Base-by-base conservation (phyloP, 2,329 filamentous ascomycete genomes). In the Sordariomycetes sp. region DNA sequence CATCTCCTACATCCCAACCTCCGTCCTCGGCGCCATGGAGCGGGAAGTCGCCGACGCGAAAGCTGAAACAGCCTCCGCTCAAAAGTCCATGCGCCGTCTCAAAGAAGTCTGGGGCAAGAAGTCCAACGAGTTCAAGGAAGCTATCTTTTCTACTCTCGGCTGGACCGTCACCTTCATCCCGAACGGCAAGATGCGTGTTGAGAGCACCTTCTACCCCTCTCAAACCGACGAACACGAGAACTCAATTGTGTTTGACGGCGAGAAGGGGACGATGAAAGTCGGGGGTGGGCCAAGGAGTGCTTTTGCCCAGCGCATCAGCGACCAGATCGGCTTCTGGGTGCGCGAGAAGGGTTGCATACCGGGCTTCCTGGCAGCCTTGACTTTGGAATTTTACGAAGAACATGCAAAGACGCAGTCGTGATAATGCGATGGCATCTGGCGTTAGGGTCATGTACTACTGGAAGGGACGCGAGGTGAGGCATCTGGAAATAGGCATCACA, bases 211-310 rank as follows among this genome's bases (percentile, higher is more conserved):
- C 52, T 84, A 83, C 52, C 82, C 87, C 0, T 79, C 75, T 3
- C 58, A 40, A 61, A 75, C 55, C 53, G 76, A 83, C 36, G 79
- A 83, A 50, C 76, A 86, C 53, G 78, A 82, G 55, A 80, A 81
- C 45, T 77, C 72, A 37, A 80, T 82, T 39, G 77, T 94, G 0
- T 95, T 95, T 55, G 87, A 94, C 57, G 87, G 87, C 33, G 87
- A 95, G 61, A 79, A 83, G 38, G 92, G 90, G 7, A 95, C 88
- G 1, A 98, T 98, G 92, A 98, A 98, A 69, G 84, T 98, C 37
- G 85, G 82, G 21, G 92, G 92, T 2, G 92, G 92, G 0, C 85
- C 87, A 2, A 75, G 84, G 51, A 93, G 86, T 51, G 70, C 77
- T 10, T 98, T 98, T 58, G 92, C 88, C 2, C 64, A 75, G 36